Evolutionary conservation across 352 stramenopile genomes (phyloP).

Genomic region (Blastocystis sp.): DNA sequence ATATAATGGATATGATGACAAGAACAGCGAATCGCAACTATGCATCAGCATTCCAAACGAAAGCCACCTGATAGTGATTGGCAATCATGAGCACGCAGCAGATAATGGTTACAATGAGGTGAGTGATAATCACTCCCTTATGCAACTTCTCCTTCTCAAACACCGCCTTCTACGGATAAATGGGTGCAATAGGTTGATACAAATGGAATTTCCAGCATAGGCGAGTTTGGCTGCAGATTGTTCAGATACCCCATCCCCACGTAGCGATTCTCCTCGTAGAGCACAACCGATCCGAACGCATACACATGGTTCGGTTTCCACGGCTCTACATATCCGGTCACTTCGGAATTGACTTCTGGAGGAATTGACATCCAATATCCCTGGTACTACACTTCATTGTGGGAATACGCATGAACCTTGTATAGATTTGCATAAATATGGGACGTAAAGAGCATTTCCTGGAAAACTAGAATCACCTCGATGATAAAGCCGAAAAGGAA

Average conservation of each 20-base stretch:
- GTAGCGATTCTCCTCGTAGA: background rate
- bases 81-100: conserved; percentile 3
- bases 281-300: conserved; percentile 20
- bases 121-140: conserved; percentile 35
- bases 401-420: background rate
- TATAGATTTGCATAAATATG: conserved; percentile 26
- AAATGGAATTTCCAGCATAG: conserved; percentile 30
- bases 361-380: conserved; percentile 35
- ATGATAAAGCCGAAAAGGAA: conserved; percentile 28
- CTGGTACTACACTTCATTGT: conserved; percentile 33
- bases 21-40: conserved; percentile 63
- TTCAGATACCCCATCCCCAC: conserved; percentile 39
- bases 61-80: conserved; percentile 31
- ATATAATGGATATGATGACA: conserved; percentile 36
- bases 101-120: conserved; percentile 28
- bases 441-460: conserved; percentile 16
- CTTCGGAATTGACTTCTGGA: background rate
- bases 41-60: background rate
- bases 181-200: background rate
- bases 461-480: conserved; percentile 14
- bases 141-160: conserved; percentile 51
- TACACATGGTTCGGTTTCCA: conserved; percentile 41
- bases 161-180: conserved; percentile 14
- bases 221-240: conserved; percentile 14
- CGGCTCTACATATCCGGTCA: conserved; percentile 30